Percentiles rank a stretch among this genome's conserved stretches.
Evolutionary conservation across 2,329 filamentous ascomycete species (phyloP).

Genomic region (Cadophora gregata): DNA sequence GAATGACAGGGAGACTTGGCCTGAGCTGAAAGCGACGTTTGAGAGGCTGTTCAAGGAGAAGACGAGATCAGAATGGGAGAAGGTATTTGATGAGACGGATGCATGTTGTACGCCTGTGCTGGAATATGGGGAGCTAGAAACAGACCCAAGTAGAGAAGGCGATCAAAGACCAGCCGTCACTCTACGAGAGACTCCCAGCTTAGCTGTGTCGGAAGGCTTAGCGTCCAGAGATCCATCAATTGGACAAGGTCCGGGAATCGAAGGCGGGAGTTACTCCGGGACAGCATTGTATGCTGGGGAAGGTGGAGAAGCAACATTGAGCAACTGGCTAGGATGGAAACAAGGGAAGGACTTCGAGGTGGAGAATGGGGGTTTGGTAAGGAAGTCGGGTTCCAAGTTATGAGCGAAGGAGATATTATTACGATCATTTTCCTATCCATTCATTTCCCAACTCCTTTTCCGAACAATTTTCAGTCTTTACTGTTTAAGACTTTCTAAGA

Average conservation of each 20-base stretch:
- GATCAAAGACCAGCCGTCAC: slow-evolving; percentile 76
- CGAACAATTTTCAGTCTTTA: neutral
- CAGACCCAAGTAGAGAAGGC: slow-evolving; percentile 55
- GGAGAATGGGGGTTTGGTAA: slow-evolving; percentile 64
- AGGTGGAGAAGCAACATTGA: slow-evolving; percentile 73
- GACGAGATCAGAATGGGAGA: slow-evolving; percentile 81
- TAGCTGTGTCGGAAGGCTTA: slow-evolving; percentile 60
- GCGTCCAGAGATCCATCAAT: slow-evolving; percentile 45
- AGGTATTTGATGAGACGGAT: slow-evolving; percentile 86
- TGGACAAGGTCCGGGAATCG: slow-evolving; percentile 67
- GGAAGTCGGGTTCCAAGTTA: slow-evolving; percentile 52
- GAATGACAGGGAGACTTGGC: slow-evolving; percentile 70
- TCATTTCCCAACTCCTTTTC: neutral
- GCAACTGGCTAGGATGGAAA: slow-evolving; percentile 79
- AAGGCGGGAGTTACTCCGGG: slow-evolving; percentile 71
- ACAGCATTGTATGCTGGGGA: slow-evolving; percentile 66
- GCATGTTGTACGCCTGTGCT: slow-evolving; percentile 92
- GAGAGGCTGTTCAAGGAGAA: slow-evolving; percentile 68
- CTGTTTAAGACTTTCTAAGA: neutral
- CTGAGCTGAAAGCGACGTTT: slow-evolving; percentile 66
- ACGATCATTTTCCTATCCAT: neutral
- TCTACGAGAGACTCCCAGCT: slow-evolving; percentile 71
- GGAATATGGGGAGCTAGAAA: slow-evolving; percentile 73
- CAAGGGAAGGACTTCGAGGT: slow-evolving; percentile 75
- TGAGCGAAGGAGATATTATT: slow-evolving; percentile 41